Evolutionary conservation across 176 grass and related monocot genomes (phyloP), one percentile per base, ranked within the genome.

Genomic region (Echinochloa phyllopogon): DNA sequence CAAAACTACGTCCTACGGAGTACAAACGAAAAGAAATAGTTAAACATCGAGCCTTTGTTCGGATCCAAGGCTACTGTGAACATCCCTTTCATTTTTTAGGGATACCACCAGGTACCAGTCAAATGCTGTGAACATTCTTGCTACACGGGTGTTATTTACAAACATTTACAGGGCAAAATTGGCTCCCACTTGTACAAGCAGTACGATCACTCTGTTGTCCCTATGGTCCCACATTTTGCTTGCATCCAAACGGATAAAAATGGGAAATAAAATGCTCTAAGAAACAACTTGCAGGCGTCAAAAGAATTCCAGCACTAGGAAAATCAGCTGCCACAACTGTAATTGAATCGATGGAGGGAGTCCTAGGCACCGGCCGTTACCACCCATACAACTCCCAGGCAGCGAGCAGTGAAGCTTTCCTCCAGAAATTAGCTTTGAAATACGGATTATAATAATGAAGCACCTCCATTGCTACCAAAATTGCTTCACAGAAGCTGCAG

Each of bases 161-260:
- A 37, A 82, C 65, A 82, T 90, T 76, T 83, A 86, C 83, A 90
- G 11, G 64, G 52, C 15, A 64, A 90, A 72, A 82, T 58, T 90
- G 49, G 67, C 65, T 78, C 66, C 65, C 41, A 56, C 41, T 78
- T 72, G 64, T 77, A 65, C 21, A 57, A 40, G 78, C 17, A 55
- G 20, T 29, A 24, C 57, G 65, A 47, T 29, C 62, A 50, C 9
- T n/a, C 44, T 33, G 11, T 55, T 41, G 11, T 67, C 59, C 44
- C 3, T 65, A 65, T 80, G 44, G 47, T 81, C 47, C 47, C 48
- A 25, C 48, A 25, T 69, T 53, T 69, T 69, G 49, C 51, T 56
- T 37, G 14, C 63, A 82, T 82, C 49, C 48, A 89, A 68, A 52
- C 43, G 37, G 65, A 64, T 53, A 57, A 50, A 45, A 68, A 40